Evolutionary conservation across 495 filamentous ascomycete genomes (phyloP).

Genomic region (Parathielavia appendiculata): DNA sequence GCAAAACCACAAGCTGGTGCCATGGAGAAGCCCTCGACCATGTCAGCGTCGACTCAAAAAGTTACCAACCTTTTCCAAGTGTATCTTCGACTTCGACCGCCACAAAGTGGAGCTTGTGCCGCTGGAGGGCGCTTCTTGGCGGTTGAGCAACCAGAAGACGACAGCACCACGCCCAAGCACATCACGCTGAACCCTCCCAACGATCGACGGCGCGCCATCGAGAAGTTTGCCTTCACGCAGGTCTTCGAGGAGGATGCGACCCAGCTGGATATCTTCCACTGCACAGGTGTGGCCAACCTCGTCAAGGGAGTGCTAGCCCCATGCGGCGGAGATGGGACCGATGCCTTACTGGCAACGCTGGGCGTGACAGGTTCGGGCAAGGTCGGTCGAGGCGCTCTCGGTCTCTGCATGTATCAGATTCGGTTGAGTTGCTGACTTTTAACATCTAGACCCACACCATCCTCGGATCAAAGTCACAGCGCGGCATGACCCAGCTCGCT

Average conservation of each 20-base stretch:
- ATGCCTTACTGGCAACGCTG: slow-evolving; percentile 86
- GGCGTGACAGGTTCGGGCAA: slow-evolving; percentile 96
- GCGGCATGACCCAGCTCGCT: slow-evolving; percentile 85
- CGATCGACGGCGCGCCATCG: slow-evolving; percentile 78
- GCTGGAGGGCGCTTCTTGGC: slow-evolving; percentile 65
- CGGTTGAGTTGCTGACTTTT: slow-evolving; percentile 25
- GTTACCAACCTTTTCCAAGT: slow-evolving; percentile 73
- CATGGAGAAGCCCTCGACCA: slow-evolving; percentile 23
- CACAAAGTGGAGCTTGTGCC: slow-evolving; percentile 40
- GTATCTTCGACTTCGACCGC: slow-evolving; percentile 81
- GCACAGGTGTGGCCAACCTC: slow-evolving; percentile 67
- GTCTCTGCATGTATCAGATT: neutral
- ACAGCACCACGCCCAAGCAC: slow-evolving; percentile 58
- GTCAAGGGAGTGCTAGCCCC: slow-evolving; percentile 71
- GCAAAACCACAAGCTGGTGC: neutral
- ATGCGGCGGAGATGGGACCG: slow-evolving; percentile 66
- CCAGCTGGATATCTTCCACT: slow-evolving; percentile 84
- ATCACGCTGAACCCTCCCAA: slow-evolving; percentile 83
- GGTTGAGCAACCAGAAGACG: slow-evolving; percentile 57
- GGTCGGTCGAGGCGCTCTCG: slow-evolving; percentile 47
- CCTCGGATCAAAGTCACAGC: slow-evolving; percentile 76
- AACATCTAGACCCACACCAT: slow-evolving; percentile 86
- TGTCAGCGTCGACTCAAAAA: slow-evolving; percentile 30
- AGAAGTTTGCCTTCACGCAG: slow-evolving; percentile 89
- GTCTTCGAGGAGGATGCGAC: slow-evolving; percentile 83